Conservation (phyloP, 352 stramenopile genomes). For the Phytophthora colocasiae region DNA sequence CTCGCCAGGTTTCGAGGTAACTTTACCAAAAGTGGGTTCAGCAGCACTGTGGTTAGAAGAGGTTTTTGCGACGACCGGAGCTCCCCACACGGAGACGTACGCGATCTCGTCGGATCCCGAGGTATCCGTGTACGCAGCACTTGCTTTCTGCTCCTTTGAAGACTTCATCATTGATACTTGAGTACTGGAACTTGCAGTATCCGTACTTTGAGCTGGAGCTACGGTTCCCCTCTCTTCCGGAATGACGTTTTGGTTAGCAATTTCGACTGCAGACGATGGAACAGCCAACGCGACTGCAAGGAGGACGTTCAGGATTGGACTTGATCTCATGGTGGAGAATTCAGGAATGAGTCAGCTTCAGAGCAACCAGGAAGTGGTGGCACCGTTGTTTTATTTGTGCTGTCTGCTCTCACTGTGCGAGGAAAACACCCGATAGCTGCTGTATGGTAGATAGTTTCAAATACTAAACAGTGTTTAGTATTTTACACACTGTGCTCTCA, state of each 20-base stretch:
- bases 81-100: slow-evolving; percentile 18
- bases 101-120: slow-evolving; percentile 9
- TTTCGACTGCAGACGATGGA: not conserved
- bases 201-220: not conserved
- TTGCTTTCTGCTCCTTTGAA: not conserved
- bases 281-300: not conserved
- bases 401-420: not conserved
- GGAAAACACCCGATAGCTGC: not conserved
- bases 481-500: not conserved
- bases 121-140: not conserved
- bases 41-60: slow-evolving; percentile 12
- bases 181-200: not conserved
- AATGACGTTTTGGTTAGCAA: not conserved
- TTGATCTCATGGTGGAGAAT: slow-evolving; percentile 9
- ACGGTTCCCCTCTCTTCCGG: not conserved
- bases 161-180: not conserved
- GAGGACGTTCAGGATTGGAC: not conserved
- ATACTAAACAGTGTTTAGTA: not conserved
- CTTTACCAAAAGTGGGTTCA: slow-evolving; percentile 23
- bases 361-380: not conserved
- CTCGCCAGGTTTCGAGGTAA: slow-evolving; percentile 19
- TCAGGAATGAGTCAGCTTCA: not conserved
- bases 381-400: not conserved
- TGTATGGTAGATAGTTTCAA: not conserved
- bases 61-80: slow-evolving; percentile 21